phyloP scores from a whole-genome alignment of 306 rosid species.

The Corylus heterophylla region DNA sequence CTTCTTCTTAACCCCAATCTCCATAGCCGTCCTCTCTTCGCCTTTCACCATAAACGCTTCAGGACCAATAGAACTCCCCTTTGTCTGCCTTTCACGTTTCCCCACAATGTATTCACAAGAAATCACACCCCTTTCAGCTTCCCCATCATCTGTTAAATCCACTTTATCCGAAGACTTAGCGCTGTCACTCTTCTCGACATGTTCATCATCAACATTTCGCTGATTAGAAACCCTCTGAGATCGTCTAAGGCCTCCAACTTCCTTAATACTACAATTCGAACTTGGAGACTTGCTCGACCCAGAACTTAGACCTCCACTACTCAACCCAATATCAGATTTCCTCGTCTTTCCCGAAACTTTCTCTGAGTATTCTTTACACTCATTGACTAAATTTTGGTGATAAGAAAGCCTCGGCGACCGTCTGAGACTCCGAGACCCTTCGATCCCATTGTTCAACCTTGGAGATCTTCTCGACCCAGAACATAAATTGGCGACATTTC shows the following conservation, averaged over 20 bases:
- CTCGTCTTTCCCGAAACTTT: conserved; percentile 24
- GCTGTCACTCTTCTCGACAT: background rate
- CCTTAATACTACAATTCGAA: conserved; percentile 13
- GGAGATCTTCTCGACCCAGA: conserved; percentile 32
- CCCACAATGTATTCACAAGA: background rate
- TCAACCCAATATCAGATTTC: background rate
- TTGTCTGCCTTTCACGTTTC: conserved; percentile 6
- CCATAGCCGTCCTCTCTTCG: conserved; percentile 14
- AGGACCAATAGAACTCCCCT: conserved; percentile 9
- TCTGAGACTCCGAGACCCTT: conserved; percentile 28
- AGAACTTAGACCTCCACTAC: conserved; percentile 1
- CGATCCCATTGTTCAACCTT: conserved; percentile 28
- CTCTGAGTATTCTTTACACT: background rate
- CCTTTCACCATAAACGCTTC: conserved; percentile 14
- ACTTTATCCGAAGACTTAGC: background rate
- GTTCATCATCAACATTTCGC: conserved; percentile 5
- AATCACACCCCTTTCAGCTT: conserved; percentile 16
- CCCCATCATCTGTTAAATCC: conserved; percentile 4
- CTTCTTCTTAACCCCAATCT: conserved; percentile 35
- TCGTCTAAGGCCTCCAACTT: conserved; percentile 25
- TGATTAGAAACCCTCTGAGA: conserved; percentile 24
- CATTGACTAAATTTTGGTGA: background rate
- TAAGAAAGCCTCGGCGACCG: conserved; percentile 47
- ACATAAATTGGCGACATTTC: background rate
- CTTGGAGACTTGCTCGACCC: conserved; percentile 15